Conservation (phyloP, 108 stramenopile species). For the Skeletonema menzelii region DNA sequence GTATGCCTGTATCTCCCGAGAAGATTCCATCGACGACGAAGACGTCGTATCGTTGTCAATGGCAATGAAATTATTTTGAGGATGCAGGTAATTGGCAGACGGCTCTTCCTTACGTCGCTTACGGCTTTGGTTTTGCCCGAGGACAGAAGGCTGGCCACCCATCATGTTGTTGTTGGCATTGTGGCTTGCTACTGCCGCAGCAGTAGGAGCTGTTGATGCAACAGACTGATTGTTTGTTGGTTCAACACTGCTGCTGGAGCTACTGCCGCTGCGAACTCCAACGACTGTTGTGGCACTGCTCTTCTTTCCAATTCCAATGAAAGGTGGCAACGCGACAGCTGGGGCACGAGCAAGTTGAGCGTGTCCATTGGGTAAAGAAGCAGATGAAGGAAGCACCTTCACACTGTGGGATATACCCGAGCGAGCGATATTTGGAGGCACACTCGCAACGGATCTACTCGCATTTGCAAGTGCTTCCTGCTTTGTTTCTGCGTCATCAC, state of each 20-base stretch:
- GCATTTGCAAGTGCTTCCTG: constrained; percentile 6
- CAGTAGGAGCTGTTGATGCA: background rate
- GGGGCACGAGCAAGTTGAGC: constrained; percentile 60
- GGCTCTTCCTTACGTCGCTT: background rate
- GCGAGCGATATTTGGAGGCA: constrained; percentile 74
- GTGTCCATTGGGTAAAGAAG: constrained; percentile 34
- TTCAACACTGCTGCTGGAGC: background rate
- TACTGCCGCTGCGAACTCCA: background rate
- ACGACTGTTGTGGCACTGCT: background rate
- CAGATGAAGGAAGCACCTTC: constrained; percentile 21
- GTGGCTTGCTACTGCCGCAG: background rate
- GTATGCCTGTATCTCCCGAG: constrained; percentile 44
- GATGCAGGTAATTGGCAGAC: background rate
- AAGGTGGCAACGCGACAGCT: constrained; percentile 75
- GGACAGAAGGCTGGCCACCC: background rate
- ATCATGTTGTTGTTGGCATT: background rate
- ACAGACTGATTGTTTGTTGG: background rate
- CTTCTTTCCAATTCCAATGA: constrained; percentile 76
- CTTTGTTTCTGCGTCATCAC: background rate
- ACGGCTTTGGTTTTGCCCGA: background rate
- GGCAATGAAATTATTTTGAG: constrained; percentile 26
- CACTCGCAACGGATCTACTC: constrained; percentile 4
- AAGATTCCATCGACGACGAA: constrained; percentile 10
- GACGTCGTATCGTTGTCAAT: constrained; percentile 32
- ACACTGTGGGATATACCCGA: constrained; percentile 75